Evolutionary conservation across 495 filamentous ascomycete genomes (phyloP).

Genomic region (Penicillium longicatenatum): DNA sequence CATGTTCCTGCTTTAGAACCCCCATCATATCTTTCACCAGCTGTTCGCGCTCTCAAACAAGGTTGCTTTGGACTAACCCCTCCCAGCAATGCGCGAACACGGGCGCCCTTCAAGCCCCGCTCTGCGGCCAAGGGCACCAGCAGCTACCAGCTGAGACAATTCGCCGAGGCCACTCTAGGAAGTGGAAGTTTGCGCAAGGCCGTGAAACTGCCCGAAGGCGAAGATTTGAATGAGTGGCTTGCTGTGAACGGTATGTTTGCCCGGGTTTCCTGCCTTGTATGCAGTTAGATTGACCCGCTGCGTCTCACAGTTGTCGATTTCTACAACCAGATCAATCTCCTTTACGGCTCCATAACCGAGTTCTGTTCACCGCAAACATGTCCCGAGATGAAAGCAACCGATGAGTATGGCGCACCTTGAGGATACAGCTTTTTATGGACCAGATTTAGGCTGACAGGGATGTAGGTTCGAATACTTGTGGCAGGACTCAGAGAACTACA

Average conservation of each 20-base stretch:
- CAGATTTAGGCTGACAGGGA: constrained; percentile 6
- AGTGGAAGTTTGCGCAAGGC: constrained; percentile 94
- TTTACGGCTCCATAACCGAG: constrained; percentile 98
- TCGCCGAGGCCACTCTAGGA: constrained; percentile 94
- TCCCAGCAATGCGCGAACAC: constrained; percentile 83
- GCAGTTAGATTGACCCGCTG: constrained; percentile 1
- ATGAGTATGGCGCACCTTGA: constrained; percentile 65
- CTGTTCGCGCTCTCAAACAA: constrained; percentile 44
- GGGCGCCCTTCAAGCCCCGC: constrained; percentile 89
- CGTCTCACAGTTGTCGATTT: constrained; percentile 84
- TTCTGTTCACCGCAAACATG: constrained; percentile 97
- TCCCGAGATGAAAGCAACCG: constrained; percentile 99
- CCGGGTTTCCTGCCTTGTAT: background rate
- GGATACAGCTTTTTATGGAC: background rate
- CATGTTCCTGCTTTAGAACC: constrained; percentile 37
- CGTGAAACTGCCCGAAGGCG: constrained; percentile 93
- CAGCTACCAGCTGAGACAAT: constrained; percentile 94
- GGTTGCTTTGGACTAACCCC: constrained; percentile 45
- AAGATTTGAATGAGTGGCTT: constrained; percentile 96
- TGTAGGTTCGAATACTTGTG: constrained; percentile 94
- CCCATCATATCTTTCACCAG: constrained; percentile 44
- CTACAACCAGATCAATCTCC: constrained; percentile 99
- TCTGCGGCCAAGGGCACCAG: constrained; percentile 84
- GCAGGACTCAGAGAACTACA: constrained; percentile 93
- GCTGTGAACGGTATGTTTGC: constrained; percentile 80